Conservation (phyloP, 371 early-diverging fungal genomes). For the Syncephalastrum contaminatum region DNA sequence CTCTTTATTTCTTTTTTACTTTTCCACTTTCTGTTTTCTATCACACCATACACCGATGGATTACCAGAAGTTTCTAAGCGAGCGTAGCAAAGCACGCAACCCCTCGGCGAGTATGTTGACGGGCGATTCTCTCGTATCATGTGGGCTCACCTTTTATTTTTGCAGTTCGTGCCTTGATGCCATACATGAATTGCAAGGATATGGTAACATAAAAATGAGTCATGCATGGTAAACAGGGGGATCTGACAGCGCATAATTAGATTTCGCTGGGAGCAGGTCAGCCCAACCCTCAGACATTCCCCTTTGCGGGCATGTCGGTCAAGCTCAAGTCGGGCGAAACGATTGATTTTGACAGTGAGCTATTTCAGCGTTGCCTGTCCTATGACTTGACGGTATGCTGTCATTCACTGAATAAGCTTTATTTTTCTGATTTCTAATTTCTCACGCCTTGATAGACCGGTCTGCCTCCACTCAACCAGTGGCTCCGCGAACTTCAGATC, state of each 20-base stretch:
- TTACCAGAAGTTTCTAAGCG: slow-evolving; percentile 24
- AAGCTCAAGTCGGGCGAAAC: slow-evolving; percentile 62
- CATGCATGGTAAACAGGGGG: no score
- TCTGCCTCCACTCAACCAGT: slow-evolving; percentile 58
- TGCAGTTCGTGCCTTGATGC: slow-evolving; percentile 26
- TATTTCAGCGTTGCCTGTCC: slow-evolving; percentile 47
- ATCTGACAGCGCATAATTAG: slow-evolving; percentile 21
- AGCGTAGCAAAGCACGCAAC: slow-evolving; percentile 25
- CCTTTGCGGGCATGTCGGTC: slow-evolving; percentile 63
- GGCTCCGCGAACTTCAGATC: slow-evolving; percentile 63
- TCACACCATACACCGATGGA: slow-evolving; percentile 22
- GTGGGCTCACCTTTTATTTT: not conserved
- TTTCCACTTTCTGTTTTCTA: slow-evolving; percentile 6
- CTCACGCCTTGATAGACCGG: slow-evolving; percentile 48
- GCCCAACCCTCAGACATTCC: slow-evolving; percentile 72
- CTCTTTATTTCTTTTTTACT: slow-evolving; percentile 5
- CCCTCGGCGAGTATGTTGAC: slow-evolving; percentile 23
- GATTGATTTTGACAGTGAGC: slow-evolving; percentile 41
- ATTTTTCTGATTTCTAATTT: not conserved
- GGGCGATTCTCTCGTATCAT: not conserved
- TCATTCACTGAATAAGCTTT: not conserved
- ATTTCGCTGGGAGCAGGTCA: slow-evolving; percentile 72
- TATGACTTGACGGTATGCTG: slow-evolving; percentile 57
- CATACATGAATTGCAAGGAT: slow-evolving; percentile 23
- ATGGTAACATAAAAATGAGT: slow-evolving; percentile 15